Evolutionary conservation across 495 filamentous ascomycete species (phyloP), one percentile per base, ranked within the genome.

Genomic region (Lasiosphaeria miniovina): DNA sequence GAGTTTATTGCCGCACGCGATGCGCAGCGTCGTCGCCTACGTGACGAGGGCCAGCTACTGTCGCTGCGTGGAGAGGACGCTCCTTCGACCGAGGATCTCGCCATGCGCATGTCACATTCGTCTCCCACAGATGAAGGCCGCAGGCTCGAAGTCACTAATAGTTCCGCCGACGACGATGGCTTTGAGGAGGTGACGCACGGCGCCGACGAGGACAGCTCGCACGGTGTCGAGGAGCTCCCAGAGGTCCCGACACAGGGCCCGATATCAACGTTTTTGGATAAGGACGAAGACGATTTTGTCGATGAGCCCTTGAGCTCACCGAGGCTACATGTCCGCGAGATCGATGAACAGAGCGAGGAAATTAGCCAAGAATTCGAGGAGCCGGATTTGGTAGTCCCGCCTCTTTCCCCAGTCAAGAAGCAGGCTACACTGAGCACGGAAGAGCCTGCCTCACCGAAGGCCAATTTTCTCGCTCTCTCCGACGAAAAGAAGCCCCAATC

Each of bases 111-210:
- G 67, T 75, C 71, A 51, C 74, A 78, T 48, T 70, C 78, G 31
- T 74, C 77, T 1, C 73, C 75, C 4, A 73, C 75, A 6, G 82
- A 83, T 51, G 80, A 80, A 41, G 71, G 72, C 45, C 82, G 80
- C 36, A 82, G 72, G 50, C 80, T 87, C 32, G 92, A 90, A 61
- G 82, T 91, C 4, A 86, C 88, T 38, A 94, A 90, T 63, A 84
- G 80, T 15, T 86, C 85, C 10, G 64, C 53, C 3, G 94, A 97
- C 57, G 93, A 96, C 56, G 93, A 98, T 68, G 92, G 90, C 0
- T 98, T 96, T 65, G 94, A 98, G 71, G 91, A 96, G 71, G 92
- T 98, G 17, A 83, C 84, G 15, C 83, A 86, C 54, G 82, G 84
- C 17, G 83, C 84, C 3, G 88, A 88, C 6, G 87, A 90, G 52